Evolutionary conservation across 805 yeast species (phyloP), one percentile per base, ranked within the genome.

Genomic region (Saturnispora diversa): DNA sequence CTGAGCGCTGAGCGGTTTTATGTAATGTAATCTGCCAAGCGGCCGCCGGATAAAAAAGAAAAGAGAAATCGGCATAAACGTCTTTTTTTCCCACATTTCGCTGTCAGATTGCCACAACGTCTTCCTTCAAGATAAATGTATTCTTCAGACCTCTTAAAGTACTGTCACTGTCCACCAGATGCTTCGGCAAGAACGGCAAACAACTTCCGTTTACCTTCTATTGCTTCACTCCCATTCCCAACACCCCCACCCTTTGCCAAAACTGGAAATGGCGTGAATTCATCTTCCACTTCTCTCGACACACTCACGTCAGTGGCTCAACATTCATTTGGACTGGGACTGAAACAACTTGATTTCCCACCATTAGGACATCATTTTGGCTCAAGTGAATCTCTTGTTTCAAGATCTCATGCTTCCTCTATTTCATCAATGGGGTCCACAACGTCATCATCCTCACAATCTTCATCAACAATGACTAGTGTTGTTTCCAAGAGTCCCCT

Each of bases 71-170:
- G n/a, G n/a, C n/a, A n/a, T n/a, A n/a, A n/a, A 24, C 27, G 27
- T 24, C 27, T 9, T 24, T 24, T n/a, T 24, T n/a, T 24, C 12
- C 11, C n/a, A n/a, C n/a, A n/a, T n/a, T n/a, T n/a, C n/a, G n/a
- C n/a, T n/a, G n/a, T n/a, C n/a, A n/a, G n/a, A n/a, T n/a, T n/a
- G n/a, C n/a, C n/a, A n/a, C 21, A n/a, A 32, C 16, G 26, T 19
- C 15, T 35, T 35, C 29, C 37, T 25, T 8, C 38, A 12, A 16
- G 17, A 19, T 10, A 22, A 13, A 39, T 39, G 42, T 39, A 39
- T 12, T 21, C 48, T 5, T 35, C 46, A 43, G 39, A 53, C 44
- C 29, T 49, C 31, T 23, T 52, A 42, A 28, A 47, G 9, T 46
- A 44, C 27, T 46, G 46, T 21, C 46, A 42, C 25, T 35, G 39